Percentiles rank a stretch among this genome's conserved stretches.
These are phyloP conservation scores for Acrocalymma vagum DNA, from an alignment of 2,329 filamentous ascomycete species.

Conservation along the genomic window DNA sequence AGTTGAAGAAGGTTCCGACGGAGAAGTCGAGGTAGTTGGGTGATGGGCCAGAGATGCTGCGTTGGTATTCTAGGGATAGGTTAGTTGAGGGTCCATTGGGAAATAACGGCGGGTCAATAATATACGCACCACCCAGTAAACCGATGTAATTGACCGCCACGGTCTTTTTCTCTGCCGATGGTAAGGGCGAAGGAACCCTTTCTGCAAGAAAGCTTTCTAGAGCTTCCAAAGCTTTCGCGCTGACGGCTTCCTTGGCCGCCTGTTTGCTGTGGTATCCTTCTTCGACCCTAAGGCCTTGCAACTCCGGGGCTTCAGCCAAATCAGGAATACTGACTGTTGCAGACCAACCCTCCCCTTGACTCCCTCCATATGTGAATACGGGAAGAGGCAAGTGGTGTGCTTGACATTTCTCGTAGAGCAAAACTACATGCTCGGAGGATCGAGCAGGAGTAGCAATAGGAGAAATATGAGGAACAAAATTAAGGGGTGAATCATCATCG, in stretches of 20 bases:
- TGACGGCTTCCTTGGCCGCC: constrained; percentile 52
- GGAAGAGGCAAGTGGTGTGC: constrained; percentile 31
- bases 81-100: not conserved
- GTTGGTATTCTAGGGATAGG: constrained; percentile 36
- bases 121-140: constrained; percentile 27
- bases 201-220: constrained; percentile 31
- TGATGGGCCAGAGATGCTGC: constrained; percentile 25
- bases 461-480: no score
- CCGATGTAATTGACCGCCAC: constrained; percentile 36
- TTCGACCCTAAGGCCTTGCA: constrained; percentile 24
- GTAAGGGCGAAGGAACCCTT: not conserved
- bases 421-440: constrained; percentile 25
- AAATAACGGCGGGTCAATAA: constrained; percentile 3
- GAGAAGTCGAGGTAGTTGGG: constrained; percentile 49
- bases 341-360: constrained; percentile 23
- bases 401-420: constrained; percentile 36
- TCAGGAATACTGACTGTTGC: constrained; percentile 32
- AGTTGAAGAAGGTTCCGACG: constrained; percentile 40
- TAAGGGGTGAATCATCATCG: no score
- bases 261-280: constrained; percentile 49
- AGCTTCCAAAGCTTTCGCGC: constrained; percentile 37
- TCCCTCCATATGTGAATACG: constrained; percentile 23
- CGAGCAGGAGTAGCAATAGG: no score
- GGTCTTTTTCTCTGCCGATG: constrained; percentile 23
- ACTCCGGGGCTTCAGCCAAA: constrained; percentile 14